Conservation (phyloP, 2,329 filamentous ascomycete genomes). For the Phaeosphaeriaceae sp. region DNA sequence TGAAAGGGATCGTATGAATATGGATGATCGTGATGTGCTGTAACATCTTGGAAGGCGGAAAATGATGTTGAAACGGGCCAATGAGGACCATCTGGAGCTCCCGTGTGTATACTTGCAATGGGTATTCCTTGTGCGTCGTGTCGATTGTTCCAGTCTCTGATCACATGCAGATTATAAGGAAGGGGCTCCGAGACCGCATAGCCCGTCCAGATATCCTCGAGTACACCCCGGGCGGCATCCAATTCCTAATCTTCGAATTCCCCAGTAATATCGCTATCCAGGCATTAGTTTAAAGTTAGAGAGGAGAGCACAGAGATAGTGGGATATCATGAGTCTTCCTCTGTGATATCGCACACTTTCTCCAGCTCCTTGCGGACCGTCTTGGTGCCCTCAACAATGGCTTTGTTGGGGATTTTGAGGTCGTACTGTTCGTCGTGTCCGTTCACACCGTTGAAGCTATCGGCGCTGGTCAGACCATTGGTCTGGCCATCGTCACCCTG, state of each 20-base stretch:
- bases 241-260: not conserved
- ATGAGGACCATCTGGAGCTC: too few species aligned
- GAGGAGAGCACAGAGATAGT: not conserved
- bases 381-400: slow-evolving; percentile 60
- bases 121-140: too few species aligned
- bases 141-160: too few species aligned
- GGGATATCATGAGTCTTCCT: slow-evolving; percentile 23
- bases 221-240: too few species aligned
- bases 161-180: too few species aligned
- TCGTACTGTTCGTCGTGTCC: slow-evolving; percentile 48
- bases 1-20: too few species aligned
- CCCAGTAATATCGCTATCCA: not conserved
- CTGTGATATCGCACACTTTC: slow-evolving; percentile 54
- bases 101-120: too few species aligned
- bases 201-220: not conserved
- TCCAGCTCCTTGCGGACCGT: slow-evolving; percentile 62
- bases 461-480: slow-evolving; percentile 34
- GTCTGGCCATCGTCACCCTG: slow-evolving; percentile 17
- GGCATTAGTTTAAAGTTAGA: not conserved
- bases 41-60: too few species aligned
- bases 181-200: not conserved
- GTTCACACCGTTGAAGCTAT: slow-evolving; percentile 36
- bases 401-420: slow-evolving; percentile 57
- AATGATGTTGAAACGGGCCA: too few species aligned
- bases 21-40: too few species aligned